Evolutionary conservation across 306 rosid genomes (phyloP), one percentile per base, ranked within the genome.

Genomic region (Cucurbita pepo): DNA sequence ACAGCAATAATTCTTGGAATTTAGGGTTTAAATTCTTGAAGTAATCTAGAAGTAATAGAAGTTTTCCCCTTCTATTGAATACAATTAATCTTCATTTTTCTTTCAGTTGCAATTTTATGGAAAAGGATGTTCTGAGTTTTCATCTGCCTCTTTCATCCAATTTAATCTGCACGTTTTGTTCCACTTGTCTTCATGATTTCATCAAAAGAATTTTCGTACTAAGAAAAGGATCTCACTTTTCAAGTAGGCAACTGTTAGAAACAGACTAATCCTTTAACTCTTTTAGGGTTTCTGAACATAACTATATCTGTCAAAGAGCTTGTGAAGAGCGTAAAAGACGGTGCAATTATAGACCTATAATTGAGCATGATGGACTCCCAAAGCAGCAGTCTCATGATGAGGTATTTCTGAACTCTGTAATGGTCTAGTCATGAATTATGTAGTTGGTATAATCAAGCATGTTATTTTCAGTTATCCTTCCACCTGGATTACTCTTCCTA

Each of bases 361-460:
- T 94, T 83, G 98, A 90, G 63, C 88, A 89, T 76, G 98, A 94
- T 75, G 88, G 96, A 48, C 78, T 94, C 69, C 91, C 83, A 71
- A 84, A 79, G 63, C 90, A 82, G 40, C 77, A 56, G 75, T 76
- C 81, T 45, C 62, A 71, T 62, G 74, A 77, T 58, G 86, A 81
- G 98, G 97, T 93, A 89, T 55, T 60, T 16, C 40, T 65, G 55
- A 45, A 37, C 50, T 8, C 7, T 67, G 25, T 22, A 21, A 11
- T 47, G 10, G 38, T 65, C 53, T 67, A 13, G 5, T 12, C 10
- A 45, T 45, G 37, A 21, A 21, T 45, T 48, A 67, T 67, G 38
- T 56, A 47, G 43, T 43, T 44, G 9, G 4, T 44, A 62, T 62
- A 15, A 16, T 62, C 25, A 6, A 13, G 12, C 48, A 38, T 38